Conservation (phyloP, 495 filamentous ascomycete genomes). For the Neurospora sp. region DNA sequence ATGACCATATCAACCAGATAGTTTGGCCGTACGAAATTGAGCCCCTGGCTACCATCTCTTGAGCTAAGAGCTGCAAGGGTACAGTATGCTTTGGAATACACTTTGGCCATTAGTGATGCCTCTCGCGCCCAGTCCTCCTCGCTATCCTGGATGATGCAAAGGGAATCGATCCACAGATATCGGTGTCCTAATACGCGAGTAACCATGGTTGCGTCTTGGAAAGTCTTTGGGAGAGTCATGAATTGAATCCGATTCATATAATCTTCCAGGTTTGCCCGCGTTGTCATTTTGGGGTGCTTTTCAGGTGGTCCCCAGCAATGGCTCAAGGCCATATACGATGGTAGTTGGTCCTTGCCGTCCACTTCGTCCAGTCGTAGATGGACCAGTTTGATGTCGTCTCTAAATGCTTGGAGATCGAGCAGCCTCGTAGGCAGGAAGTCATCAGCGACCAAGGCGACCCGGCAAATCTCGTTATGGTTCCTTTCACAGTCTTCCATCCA, state of each 20-base stretch:
- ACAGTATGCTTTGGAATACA: not conserved
- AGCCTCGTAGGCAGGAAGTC: not conserved
- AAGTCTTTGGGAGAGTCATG: slow-evolving; percentile 9
- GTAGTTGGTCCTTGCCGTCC: not conserved
- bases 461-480: too few species aligned
- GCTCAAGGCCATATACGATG: not conserved
- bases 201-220: slow-evolving; percentile 15
- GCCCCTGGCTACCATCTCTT: not conserved
- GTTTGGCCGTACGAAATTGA: not conserved
- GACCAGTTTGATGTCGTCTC: not conserved
- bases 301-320: not conserved
- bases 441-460: too few species aligned
- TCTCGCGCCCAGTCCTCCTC: slow-evolving; percentile 17
- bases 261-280: not conserved
- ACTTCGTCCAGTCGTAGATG: not conserved
- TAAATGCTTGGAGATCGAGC: not conserved
- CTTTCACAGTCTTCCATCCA: not conserved
- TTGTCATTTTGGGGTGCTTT: not conserved
- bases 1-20: not conserved
- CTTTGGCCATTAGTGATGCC: not conserved
- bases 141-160: slow-evolving; percentile 27
- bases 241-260: not conserved
- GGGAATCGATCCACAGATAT: slow-evolving; percentile 28
- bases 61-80: not conserved
- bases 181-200: slow-evolving; percentile 10